Conservation (phyloP, 106 monocot genomes). For the Acorus calamus region DNA sequence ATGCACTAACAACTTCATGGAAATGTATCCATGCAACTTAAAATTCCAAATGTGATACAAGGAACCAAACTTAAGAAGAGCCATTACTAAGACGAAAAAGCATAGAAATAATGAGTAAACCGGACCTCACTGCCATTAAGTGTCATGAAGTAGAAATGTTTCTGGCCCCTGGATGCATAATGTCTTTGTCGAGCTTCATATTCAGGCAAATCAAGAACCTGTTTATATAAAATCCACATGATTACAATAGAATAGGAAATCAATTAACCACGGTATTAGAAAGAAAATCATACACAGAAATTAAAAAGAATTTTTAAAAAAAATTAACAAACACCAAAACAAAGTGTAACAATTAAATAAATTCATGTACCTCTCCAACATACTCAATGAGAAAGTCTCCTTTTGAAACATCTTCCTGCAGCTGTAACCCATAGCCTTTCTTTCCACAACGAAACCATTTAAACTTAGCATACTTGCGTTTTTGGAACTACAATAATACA, state of each 20-base stretch:
- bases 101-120: conserved; percentile 21
- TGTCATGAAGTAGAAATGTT: conserved; percentile 99
- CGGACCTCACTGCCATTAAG: conserved; percentile 96
- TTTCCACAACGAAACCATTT: conserved; percentile 66
- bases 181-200: conserved; percentile 84
- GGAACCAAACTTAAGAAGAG: background rate
- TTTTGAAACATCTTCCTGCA: conserved; percentile 44
- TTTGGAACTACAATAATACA: conserved; percentile 62
- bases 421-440: conserved; percentile 79
- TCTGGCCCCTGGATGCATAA: conserved; percentile 92
- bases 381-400: conserved; percentile 98
- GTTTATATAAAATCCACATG: background rate
- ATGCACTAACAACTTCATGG: no score
- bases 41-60: background rate
- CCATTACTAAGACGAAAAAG: conserved; percentile 1
- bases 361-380: conserved; percentile 88
- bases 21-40: background rate
- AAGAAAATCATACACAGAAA: background rate
- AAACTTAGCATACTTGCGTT: conserved; percentile 81
- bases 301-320: background rate
- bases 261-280: background rate
- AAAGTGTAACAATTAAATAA: background rate
- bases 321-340: background rate
- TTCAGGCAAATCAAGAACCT: conserved; percentile 84
- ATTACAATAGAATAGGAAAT: no score